These are phyloP conservation scores for Didymella sp. DNA, from an alignment of 2,329 filamentous ascomycete species.

Conservation along the genomic window DNA sequence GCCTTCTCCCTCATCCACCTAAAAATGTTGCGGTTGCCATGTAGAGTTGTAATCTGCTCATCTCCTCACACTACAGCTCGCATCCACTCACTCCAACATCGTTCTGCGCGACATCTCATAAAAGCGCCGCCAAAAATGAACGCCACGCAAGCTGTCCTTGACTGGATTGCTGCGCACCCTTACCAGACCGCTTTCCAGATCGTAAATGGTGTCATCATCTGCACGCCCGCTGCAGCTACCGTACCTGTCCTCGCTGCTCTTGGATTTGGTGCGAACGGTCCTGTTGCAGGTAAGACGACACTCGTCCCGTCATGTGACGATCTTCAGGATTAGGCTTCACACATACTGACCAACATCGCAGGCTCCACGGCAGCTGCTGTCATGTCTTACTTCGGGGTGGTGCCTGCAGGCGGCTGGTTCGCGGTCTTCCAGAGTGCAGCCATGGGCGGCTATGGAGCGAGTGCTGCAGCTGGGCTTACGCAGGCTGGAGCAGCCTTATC, in stretches of 20 bases:
- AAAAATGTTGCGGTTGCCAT: not conserved
- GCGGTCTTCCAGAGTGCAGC: constrained; percentile 41
- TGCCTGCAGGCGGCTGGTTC: constrained; percentile 33
- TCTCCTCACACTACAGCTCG: not conserved
- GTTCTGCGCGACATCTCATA: no score
- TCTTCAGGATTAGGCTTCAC: not conserved
- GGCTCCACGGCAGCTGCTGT: constrained; percentile 30
- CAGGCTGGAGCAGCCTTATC: constrained; percentile 30
- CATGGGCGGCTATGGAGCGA: constrained; percentile 44
- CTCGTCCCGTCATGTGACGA: not conserved
- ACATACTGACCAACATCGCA: constrained; percentile 7
- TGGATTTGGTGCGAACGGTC: constrained; percentile 33
- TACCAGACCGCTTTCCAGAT: constrained; percentile 36
- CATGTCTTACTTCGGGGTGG: constrained; percentile 31
- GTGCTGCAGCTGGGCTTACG: constrained; percentile 29
- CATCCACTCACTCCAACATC: not conserved
- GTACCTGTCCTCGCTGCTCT: constrained; percentile 32
- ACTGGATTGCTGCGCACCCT: constrained; percentile 34
- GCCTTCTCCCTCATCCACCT: constrained; percentile 3
- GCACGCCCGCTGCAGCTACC: constrained; percentile 32
- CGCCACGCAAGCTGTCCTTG: constrained; percentile 15
- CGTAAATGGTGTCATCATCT: constrained; percentile 32
- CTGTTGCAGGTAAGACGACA: constrained; percentile 28
- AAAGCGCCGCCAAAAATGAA: not conserved
- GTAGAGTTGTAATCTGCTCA: not conserved